Percentiles rank a stretch among this genome's conserved stretches.
Conservation (phyloP, 352 stramenopile genomes). For the Globisporangium cylindrosporum region DNA sequence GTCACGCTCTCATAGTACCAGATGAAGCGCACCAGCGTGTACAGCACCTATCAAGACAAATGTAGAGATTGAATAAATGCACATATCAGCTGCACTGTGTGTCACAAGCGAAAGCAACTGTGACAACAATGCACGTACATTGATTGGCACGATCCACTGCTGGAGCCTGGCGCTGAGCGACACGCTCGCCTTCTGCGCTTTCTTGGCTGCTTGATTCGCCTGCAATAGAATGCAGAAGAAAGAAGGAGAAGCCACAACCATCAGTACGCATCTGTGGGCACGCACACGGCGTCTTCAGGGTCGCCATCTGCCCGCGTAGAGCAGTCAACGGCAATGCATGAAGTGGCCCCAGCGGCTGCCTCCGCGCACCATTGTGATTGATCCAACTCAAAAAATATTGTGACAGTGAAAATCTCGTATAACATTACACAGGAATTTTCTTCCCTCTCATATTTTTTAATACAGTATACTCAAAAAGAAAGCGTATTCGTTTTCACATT, state of each 20-base stretch:
- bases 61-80: neutral
- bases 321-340: neutral
- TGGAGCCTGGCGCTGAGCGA: conserved; percentile 72
- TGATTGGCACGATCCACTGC: conserved; percentile 79
- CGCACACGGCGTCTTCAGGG: neutral
- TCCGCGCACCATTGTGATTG: neutral
- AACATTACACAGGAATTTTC: neutral
- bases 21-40: conserved; percentile 73
- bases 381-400: neutral
- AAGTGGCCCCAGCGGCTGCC: neutral
- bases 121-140: conserved; percentile 29
- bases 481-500: neutral
- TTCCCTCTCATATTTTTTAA: neutral
- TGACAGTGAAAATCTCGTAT: neutral
- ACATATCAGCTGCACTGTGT: neutral
- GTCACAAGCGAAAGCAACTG: neutral
- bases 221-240: conserved; percentile 15
- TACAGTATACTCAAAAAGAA: neutral
- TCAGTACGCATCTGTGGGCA: neutral
- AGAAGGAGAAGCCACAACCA: neutral
- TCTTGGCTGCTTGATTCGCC: conserved; percentile 86
- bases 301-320: neutral
- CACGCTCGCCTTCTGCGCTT: conserved; percentile 64
- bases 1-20: conserved; percentile 71
- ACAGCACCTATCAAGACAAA: conserved; percentile 34